Base-by-base conservation (phyloP, 2,329 filamentous ascomycete species). In the Neodidymelliopsis sp. region DNA sequence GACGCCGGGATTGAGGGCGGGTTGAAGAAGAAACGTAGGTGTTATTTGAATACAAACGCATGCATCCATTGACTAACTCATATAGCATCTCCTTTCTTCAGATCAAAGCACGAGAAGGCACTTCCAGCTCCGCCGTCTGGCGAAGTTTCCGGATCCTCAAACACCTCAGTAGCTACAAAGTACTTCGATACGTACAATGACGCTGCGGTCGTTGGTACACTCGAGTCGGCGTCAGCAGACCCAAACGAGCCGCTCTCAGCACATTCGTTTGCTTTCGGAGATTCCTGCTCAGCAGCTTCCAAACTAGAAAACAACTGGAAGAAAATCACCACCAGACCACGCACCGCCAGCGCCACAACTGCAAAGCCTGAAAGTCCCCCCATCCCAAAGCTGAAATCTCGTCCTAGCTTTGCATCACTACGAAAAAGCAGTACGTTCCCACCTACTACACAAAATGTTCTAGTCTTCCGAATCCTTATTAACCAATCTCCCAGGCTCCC, bases 1-100 rank as follows among this genome's bases (percentile, higher is more conserved):
- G 39, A 56, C 18, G 60, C 60, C 13, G 60, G 60, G 7, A 65
- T 60, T 6, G 39, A 54, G 18, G 15, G 38, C 20, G 20, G 13
- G 6, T 8, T 56, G 16, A 53, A 50, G 13, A 56, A 56, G 36
- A 63, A 63, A 36, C 31, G 63, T 64, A 49, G 24, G 50, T 36
- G n/a, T 8, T 15, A 8, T 33, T 13, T 8, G 19, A 11, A 4
- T 4, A 5, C 12, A 33, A 3, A 11, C 10, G n/a, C 1, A 2
- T 10, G 34, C n/a, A n/a, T n/a, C n/a, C n/a, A n/a, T n/a, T 13
- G 7, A 15, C 41, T 57, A 22, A 53, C 29, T 9, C 11, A 10
- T 11, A 15, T 28, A 65, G 57, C 56, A 16, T 57, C 55, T 2
- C 23, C 27, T 1, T 36, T 48, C 29, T 40, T 53, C 19, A 25